Conservation (phyloP, 805 yeast species). For the Pichia scutulata region DNA sequence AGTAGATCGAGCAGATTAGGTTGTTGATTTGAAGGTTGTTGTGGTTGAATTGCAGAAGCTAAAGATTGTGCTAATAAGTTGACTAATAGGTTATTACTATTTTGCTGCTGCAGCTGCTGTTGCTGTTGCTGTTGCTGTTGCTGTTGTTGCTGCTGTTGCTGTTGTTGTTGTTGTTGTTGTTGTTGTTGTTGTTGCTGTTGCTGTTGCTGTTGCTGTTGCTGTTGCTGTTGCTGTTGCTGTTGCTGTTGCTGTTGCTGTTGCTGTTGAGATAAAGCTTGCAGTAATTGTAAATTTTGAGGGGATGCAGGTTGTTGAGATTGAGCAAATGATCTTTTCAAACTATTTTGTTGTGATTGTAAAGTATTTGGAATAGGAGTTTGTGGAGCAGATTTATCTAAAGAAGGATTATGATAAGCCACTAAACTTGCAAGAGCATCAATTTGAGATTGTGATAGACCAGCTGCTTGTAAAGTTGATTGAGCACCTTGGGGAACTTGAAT, state of each 20-base stretch:
- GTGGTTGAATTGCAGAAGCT: slow-evolving; percentile 1
- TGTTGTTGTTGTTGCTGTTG: slow-evolving; percentile 6
- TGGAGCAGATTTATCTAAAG: neutral
- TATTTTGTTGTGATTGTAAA: neutral
- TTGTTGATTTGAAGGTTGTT: neutral
- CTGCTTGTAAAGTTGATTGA: slow-evolving; percentile 49
- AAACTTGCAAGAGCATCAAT: slow-evolving; percentile 67
- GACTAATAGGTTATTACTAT: slow-evolving; percentile 5
- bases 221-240: slow-evolving; percentile 6
- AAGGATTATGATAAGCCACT: slow-evolving; percentile 53
- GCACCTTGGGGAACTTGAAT: slow-evolving; percentile 72
- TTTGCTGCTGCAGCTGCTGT: slow-evolving; percentile 8
- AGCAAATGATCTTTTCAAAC: neutral
- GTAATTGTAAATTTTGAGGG: slow-evolving; percentile 1
- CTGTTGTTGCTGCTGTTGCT: slow-evolving; percentile 5
- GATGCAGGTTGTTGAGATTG: neutral
- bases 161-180: slow-evolving; percentile 6
- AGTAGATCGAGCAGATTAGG: neutral
- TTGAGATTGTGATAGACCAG: slow-evolving; percentile 62
- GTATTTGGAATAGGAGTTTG: neutral
- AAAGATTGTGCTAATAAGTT: slow-evolving; percentile 10
- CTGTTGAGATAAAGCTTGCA: slow-evolving; percentile 1
- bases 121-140: slow-evolving; percentile 9
- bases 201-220: slow-evolving; percentile 5
- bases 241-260: slow-evolving; percentile 6